Evolutionary conservation across 75 land plant genomes (phyloP).

Genomic region (Cryptomeria japonica): DNA sequence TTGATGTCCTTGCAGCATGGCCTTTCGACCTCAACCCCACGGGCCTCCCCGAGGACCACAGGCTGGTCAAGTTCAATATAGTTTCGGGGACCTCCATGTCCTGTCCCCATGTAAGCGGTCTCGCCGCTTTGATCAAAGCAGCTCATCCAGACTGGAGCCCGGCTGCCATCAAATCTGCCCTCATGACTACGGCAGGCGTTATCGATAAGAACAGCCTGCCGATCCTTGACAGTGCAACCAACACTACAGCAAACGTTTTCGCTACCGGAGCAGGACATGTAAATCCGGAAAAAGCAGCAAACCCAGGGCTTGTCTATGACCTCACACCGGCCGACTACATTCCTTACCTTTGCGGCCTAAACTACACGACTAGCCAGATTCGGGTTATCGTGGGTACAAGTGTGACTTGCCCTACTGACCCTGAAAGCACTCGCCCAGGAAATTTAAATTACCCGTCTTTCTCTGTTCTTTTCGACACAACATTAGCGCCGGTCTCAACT

Average conservation of each 20-base stretch:
- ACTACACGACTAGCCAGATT: slow-evolving; percentile 11
- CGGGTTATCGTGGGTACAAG: neutral
- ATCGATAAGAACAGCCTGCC: neutral
- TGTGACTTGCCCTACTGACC: neutral
- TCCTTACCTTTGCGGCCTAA: slow-evolving; percentile 31
- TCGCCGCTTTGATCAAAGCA: slow-evolving; percentile 31
- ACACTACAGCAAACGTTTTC: slow-evolving; percentile 1
- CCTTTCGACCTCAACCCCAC: neutral
- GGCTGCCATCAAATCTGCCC: slow-evolving; percentile 33
- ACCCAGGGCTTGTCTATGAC: slow-evolving; percentile 59
- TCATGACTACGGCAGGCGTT: slow-evolving; percentile 25
- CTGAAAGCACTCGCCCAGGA: neutral
- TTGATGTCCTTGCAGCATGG: slow-evolving; percentile 23
- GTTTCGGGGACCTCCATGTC: slow-evolving; percentile 38
- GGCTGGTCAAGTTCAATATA: slow-evolving; percentile 17
- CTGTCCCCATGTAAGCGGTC: slow-evolving; percentile 35
- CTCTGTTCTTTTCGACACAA: neutral
- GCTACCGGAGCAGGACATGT: slow-evolving; percentile 44
- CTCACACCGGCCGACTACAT: slow-evolving; percentile 30
- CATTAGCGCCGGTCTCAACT: neutral
- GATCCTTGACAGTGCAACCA: neutral
- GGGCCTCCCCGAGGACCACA: neutral
- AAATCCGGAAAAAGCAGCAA: slow-evolving; percentile 27
- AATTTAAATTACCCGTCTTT: slow-evolving; percentile 43
- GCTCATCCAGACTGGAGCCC: slow-evolving; percentile 36